phyloP scores from a whole-genome alignment of 169 alveolate genomes.

The Plasmodium reichenowi region DNA sequence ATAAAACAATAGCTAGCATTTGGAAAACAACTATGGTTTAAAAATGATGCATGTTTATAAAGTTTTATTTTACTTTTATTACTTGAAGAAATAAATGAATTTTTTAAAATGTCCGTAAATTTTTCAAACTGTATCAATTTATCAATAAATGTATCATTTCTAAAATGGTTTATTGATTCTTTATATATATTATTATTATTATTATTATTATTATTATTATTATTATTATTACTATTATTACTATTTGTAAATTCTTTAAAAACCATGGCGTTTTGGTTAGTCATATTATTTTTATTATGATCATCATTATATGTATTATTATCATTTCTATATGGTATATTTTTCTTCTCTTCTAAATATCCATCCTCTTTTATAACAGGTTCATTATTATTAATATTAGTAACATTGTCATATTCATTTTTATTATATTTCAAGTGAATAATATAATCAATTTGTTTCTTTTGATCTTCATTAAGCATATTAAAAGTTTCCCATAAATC shows the following conservation, averaged over 20 bases:
- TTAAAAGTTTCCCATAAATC: constrained; percentile 55
- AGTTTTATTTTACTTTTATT: constrained; percentile 58
- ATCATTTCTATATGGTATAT: neutral
- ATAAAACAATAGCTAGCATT: constrained; percentile 67
- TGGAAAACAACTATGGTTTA: constrained; percentile 74
- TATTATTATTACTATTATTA: neutral
- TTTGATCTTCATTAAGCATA: constrained; percentile 17
- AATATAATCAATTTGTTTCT: constrained; percentile 14
- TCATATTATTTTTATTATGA: neutral
- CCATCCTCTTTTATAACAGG: constrained; percentile 28
- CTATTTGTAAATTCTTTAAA: neutral
- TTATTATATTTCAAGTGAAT: no score
- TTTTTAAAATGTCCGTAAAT: constrained; percentile 68
- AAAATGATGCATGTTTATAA: constrained; percentile 33
- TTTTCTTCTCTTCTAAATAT: constrained; percentile 9
- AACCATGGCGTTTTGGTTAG: neutral
- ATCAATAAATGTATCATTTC: constrained; percentile 18
- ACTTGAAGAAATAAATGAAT: constrained; percentile 60
- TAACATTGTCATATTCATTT: neutral
- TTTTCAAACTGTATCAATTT: constrained; percentile 57
- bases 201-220: neutral
- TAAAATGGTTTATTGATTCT: neutral
- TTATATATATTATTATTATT: constrained; percentile 9
- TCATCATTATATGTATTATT: neutral
- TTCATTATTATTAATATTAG: constrained; percentile 36